phyloP scores from a whole-genome alignment of 2,329 filamentous ascomycete genomes.

The Phoma sp. region DNA sequence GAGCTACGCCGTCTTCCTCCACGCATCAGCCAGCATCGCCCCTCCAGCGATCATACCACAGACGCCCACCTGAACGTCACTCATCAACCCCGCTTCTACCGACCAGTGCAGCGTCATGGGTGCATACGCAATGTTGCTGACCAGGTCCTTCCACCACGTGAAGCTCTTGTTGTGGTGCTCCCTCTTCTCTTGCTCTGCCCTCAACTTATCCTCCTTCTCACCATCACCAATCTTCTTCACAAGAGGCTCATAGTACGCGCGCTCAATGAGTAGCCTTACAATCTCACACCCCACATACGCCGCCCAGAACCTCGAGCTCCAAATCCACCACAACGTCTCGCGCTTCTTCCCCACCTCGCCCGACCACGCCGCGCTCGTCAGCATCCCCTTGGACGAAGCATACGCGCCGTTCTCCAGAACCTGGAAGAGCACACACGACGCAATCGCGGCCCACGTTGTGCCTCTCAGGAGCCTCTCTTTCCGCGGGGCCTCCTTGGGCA shows the following conservation, averaged over 20 bases:
- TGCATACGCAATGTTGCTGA: slow-evolving; percentile 76
- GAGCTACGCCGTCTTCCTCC: slow-evolving; percentile 48
- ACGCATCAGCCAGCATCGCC: slow-evolving; percentile 53
- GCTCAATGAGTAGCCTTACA: slow-evolving; percentile 60
- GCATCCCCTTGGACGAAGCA: slow-evolving; percentile 73
- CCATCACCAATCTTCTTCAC: slow-evolving; percentile 46
- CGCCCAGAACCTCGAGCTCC: slow-evolving; percentile 82
- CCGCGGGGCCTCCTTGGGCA: slow-evolving; percentile 28
- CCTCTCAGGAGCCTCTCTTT: slow-evolving; percentile 36
- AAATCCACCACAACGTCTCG: slow-evolving; percentile 67
- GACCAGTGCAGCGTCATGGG: slow-evolving; percentile 88
- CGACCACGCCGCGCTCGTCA: slow-evolving; percentile 57
- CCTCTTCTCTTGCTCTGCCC: slow-evolving; percentile 31
- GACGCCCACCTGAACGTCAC: slow-evolving; percentile 63
- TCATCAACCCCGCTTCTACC: slow-evolving; percentile 61
- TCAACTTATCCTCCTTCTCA: slow-evolving; percentile 57
- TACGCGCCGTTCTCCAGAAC: slow-evolving; percentile 83
- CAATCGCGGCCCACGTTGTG: slow-evolving; percentile 72
- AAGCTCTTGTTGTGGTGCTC: slow-evolving; percentile 39
- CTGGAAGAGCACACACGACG: slow-evolving; percentile 73
- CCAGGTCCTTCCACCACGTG: slow-evolving; percentile 69
- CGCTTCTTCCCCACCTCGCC: slow-evolving; percentile 54
- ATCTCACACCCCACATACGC: slow-evolving; percentile 79
- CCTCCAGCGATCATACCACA: slow-evolving; percentile 60
- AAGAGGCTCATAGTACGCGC: slow-evolving; percentile 36